Percentiles rank a stretch among this genome's conserved stretches.
Conservation (phyloP, 1,284 basidiomycete species). For the Leccinum insolens region DNA sequence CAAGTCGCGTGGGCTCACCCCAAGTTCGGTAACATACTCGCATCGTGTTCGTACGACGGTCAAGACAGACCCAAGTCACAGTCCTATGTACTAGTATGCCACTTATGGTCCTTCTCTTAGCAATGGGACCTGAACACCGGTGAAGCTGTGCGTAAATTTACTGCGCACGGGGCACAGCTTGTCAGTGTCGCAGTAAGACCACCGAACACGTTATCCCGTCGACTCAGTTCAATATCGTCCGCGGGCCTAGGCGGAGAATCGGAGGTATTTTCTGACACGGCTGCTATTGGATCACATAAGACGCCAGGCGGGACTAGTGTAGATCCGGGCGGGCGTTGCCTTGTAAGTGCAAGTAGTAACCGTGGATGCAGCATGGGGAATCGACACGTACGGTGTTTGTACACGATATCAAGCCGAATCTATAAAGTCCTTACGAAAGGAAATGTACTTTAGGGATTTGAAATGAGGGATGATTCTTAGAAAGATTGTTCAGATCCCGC, state of each 20-base stretch:
- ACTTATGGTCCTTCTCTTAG: constrained; percentile 43
- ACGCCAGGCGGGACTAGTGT: constrained; percentile 39
- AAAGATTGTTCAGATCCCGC: constrained; percentile 34
- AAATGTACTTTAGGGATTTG: constrained; percentile 35
- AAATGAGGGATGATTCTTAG: constrained; percentile 22
- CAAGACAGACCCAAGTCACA: background rate
- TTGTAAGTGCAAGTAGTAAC: constrained; percentile 92
- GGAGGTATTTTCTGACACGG: constrained; percentile 18
- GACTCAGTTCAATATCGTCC: constrained; percentile 27
- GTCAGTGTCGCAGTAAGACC: constrained; percentile 38
- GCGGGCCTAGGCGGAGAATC: constrained; percentile 28
- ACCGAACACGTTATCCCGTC: too few relatives aligned
- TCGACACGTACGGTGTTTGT: constrained; percentile 88
- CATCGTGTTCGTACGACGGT: too few relatives aligned
- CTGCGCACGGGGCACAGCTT: constrained; percentile 86
- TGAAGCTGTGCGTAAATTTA: constrained; percentile 75
- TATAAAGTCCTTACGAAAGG: constrained; percentile 37
- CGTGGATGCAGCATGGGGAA: constrained; percentile 90
- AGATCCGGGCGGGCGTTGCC: constrained; percentile 83
- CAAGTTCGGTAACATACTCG: too few relatives aligned
- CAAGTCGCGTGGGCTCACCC: too few relatives aligned
- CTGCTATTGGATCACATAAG: constrained; percentile 11
- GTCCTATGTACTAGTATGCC: background rate
- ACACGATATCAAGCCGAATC: constrained; percentile 75
- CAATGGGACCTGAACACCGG: constrained; percentile 99